A percentile compares a stretch with the other conserved stretches of the same genome.
Conservation (phyloP, 2,329 filamentous ascomycete species). For the Aureobasidium sp. region DNA sequence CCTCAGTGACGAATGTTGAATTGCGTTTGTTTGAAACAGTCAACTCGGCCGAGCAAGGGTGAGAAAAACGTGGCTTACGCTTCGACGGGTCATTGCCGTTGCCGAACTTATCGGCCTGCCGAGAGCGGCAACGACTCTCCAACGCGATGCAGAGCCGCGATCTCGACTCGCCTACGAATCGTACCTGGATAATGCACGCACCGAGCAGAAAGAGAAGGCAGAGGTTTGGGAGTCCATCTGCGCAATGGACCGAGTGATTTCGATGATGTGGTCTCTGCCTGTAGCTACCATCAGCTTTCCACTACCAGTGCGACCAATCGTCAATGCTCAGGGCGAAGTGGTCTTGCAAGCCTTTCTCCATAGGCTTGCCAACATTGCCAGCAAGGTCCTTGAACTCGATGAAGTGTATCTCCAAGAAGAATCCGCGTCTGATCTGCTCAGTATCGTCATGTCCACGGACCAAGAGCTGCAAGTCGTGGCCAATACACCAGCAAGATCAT, state of each 20-base stretch:
- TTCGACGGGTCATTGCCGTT: slow-evolving; percentile 33
- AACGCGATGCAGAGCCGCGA: background rate
- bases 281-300: slow-evolving; percentile 25
- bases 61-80: slow-evolving; percentile 31
- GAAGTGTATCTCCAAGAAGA: slow-evolving; percentile 19
- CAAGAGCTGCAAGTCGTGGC: slow-evolving; percentile 23
- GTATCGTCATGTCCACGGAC: slow-evolving; percentile 24
- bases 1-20: background rate
- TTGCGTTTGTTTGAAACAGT: slow-evolving; percentile 17
- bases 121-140: slow-evolving; percentile 15
- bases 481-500: slow-evolving; percentile 21
- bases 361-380: slow-evolving; percentile 24
- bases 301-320: slow-evolving; percentile 18
- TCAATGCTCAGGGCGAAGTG: slow-evolving; percentile 22
- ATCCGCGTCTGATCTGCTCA: slow-evolving; percentile 20
- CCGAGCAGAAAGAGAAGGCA: slow-evolving; percentile 19
- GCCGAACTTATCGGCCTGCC: slow-evolving; percentile 35
- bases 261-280: slow-evolving; percentile 32
- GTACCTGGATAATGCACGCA: slow-evolving; percentile 11
- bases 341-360: slow-evolving; percentile 23
- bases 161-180: background rate
- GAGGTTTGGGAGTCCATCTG: slow-evolving; percentile 31
- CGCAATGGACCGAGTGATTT: slow-evolving; percentile 27
- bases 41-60: slow-evolving; percentile 30
- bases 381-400: slow-evolving; percentile 24